These are phyloP conservation scores for Prunus padus DNA, from an alignment of 306 rosid species.

Conservation along the genomic window DNA sequence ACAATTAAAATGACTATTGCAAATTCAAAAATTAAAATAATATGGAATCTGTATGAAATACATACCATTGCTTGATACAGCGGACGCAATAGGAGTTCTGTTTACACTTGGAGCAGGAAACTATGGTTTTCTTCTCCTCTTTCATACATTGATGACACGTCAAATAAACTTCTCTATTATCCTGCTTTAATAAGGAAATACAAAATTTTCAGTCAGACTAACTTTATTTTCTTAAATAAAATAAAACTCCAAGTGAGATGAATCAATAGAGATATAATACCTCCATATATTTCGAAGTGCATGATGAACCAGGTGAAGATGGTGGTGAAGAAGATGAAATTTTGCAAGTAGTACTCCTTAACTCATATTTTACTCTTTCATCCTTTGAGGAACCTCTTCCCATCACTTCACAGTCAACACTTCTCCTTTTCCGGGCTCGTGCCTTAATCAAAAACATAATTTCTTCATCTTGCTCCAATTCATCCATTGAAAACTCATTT, in stretches of 20 bases:
- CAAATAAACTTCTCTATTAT: constrained; percentile 22
- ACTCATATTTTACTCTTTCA: constrained; percentile 1
- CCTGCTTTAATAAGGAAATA: constrained; percentile 33
- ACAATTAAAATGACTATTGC: constrained; percentile 8
- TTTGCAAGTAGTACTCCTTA: constrained; percentile 6
- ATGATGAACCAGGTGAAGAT: constrained; percentile 14
- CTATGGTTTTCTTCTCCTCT: constrained; percentile 37
- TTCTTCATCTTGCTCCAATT: constrained; percentile 32
- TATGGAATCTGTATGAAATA: background rate
- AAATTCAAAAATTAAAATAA: background rate
- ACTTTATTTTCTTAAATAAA: background rate
- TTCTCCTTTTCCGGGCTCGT: constrained; percentile 39
- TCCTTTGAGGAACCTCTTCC: constrained; percentile 19
- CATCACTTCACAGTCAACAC: constrained; percentile 1
- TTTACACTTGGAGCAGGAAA: constrained; percentile 59
- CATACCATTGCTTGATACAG: constrained; percentile 70
- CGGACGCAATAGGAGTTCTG: constrained; percentile 56
- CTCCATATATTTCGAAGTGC: constrained; percentile 15
- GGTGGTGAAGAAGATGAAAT: constrained; percentile 22
- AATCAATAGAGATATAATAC: constrained; percentile 23
- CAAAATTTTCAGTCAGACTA: constrained; percentile 2
- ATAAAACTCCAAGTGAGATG: constrained; percentile 6
- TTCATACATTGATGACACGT: constrained; percentile 78
- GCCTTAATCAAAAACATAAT: constrained; percentile 23
- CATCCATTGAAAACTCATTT: constrained; percentile 13